Conservation (phyloP, 176 grass and related monocot genomes). For the Sorghum bicolor region DNA sequence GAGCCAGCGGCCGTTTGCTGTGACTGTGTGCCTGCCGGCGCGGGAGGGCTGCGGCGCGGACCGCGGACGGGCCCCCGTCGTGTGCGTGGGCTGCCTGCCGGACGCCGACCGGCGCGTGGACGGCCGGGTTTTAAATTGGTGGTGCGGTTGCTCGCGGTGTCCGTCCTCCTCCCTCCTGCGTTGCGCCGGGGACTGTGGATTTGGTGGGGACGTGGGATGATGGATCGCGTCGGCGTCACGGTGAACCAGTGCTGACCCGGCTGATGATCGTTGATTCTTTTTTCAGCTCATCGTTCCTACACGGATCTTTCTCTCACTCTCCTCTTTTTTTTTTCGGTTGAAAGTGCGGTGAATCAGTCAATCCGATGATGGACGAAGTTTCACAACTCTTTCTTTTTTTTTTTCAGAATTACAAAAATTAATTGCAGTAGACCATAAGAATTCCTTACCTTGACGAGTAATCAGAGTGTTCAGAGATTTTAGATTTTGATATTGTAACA, state of each 20-base stretch:
- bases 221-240: too few relatives aligned
- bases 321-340: too few relatives aligned
- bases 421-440: too few relatives aligned
- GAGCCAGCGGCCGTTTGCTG: not conserved
- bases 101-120: constrained; percentile 8
- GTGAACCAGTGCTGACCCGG: too few relatives aligned
- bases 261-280: not conserved
- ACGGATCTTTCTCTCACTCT: too few relatives aligned
- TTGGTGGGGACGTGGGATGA: not conserved
- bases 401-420: too few relatives aligned
- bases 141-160: not conserved
- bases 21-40: not conserved
- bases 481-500: too few relatives aligned
- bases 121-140: not conserved
- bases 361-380: not conserved
- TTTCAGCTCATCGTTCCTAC: not conserved
- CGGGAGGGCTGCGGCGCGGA: not conserved
- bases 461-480: too few relatives aligned
- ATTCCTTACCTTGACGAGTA: too few relatives aligned
- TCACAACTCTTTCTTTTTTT: too few relatives aligned
- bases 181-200: not conserved
- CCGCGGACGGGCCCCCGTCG: not conserved
- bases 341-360: too few relatives aligned
- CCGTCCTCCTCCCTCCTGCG: not conserved
- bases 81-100: not conserved